These are phyloP conservation scores for Aleurites moluccanus DNA, from an alignment of 441 rosid species.

Conservation along the genomic window DNA sequence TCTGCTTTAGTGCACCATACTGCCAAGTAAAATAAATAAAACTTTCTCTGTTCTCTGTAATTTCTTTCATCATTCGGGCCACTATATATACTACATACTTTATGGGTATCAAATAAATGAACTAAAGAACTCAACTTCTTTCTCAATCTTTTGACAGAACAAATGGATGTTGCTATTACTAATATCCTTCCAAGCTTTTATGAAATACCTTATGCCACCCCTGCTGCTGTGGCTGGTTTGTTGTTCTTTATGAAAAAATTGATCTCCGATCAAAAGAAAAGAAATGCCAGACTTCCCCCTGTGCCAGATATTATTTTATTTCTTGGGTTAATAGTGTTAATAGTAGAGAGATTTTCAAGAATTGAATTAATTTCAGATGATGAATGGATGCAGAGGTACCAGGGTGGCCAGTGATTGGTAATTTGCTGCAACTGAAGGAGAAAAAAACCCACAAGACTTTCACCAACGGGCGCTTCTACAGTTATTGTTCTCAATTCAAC, in stretches of 20 bases:
- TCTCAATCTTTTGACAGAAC: background rate
- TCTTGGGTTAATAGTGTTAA: background rate
- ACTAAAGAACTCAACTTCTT: background rate
- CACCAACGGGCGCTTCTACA: conserved; percentile 60
- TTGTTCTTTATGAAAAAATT: conserved; percentile 36
- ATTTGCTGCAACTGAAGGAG: conserved; percentile 77
- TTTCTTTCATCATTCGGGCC: no score
- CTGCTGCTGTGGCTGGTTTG: conserved; percentile 44
- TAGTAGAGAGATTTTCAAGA: background rate
- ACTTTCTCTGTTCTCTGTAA: no score
- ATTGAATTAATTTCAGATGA: background rate
- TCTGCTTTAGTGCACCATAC: no score
- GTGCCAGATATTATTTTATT: conserved; percentile 45
- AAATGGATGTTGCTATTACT: conserved; percentile 20
- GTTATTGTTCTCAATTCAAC: conserved; percentile 67
- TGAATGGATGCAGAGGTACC: conserved; percentile 60
- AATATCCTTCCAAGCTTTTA: conserved; percentile 17
- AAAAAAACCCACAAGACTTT: conserved; percentile 87
- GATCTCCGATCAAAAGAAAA: conserved; percentile 26
- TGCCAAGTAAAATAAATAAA: no score
- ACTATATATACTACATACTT: no score
- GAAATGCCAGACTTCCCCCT: conserved; percentile 39
- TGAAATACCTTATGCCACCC: conserved; percentile 38
- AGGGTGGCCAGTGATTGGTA: conserved; percentile 75
- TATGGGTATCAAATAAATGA: no score